phyloP scores from a whole-genome alignment of 768 basidiomycete genomes.

The Mycena pura region DNA sequence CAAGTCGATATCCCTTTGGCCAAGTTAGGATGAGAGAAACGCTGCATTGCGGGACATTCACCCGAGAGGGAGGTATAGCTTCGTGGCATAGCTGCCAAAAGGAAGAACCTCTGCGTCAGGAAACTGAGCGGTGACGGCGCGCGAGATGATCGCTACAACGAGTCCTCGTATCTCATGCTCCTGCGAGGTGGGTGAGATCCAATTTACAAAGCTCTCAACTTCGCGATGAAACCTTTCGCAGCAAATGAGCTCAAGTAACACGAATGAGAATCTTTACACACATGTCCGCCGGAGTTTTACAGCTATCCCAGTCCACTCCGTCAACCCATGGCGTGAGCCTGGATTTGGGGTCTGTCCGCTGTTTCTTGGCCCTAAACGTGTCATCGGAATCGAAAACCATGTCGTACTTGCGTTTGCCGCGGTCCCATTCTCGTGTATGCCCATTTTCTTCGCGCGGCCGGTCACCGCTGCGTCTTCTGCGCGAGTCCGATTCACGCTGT shows the following conservation, averaged over 20 bases:
- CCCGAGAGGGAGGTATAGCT: constrained; percentile 93
- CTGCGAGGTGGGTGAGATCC: constrained; percentile 84
- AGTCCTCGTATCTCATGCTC: constrained; percentile 88
- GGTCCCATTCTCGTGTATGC: constrained; percentile 29
- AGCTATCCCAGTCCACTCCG: constrained; percentile 73
- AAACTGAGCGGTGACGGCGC: constrained; percentile 68
- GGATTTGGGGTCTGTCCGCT: constrained; percentile 55
- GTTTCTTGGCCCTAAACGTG: constrained; percentile 59
- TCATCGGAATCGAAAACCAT: constrained; percentile 53
- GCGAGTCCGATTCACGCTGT: neutral
- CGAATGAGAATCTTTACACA: constrained; percentile 45
- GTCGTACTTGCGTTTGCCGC: constrained; percentile 56
- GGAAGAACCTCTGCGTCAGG: constrained; percentile 82
- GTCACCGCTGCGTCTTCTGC: constrained; percentile 26
- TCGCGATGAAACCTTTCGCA: constrained; percentile 79
- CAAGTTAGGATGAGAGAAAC: neutral
- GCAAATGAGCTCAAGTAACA: constrained; percentile 14
- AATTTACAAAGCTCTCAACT: constrained; percentile 82
- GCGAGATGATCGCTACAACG: constrained; percentile 72
- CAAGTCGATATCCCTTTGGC: constrained; percentile 88
- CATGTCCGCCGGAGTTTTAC: constrained; percentile 85
- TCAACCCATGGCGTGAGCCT: constrained; percentile 76
- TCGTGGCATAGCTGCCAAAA: constrained; percentile 94
- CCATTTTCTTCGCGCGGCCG: neutral
- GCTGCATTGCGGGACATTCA: constrained; percentile 45